A percentile compares a stretch with the other conserved stretches of the same genome.
phyloP scores from a whole-genome alignment of 345 rosid species.

The Trapa incisa region DNA sequence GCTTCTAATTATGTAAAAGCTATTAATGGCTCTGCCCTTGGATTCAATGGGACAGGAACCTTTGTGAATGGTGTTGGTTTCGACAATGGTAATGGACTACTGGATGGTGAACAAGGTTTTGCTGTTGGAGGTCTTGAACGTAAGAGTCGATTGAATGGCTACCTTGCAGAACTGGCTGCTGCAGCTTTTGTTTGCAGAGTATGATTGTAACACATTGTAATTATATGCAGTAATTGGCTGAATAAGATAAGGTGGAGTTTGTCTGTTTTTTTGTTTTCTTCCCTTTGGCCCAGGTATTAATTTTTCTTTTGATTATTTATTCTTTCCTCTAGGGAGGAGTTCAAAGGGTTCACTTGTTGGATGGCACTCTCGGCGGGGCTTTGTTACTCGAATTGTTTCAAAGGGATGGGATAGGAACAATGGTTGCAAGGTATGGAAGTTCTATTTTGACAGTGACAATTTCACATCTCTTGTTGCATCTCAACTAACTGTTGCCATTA shows the following conservation, averaged over 20 bases:
- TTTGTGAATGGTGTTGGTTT: slow-evolving; percentile 91
- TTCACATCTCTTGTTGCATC: not conserved
- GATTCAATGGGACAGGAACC: slow-evolving; percentile 34
- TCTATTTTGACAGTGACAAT: not conserved
- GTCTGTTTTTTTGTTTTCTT: not conserved
- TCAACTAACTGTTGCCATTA: not conserved
- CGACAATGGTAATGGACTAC: slow-evolving; percentile 64
- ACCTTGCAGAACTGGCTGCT: slow-evolving; percentile 85
- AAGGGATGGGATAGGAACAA: slow-evolving; percentile 98
- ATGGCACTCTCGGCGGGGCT: slow-evolving; percentile 84
- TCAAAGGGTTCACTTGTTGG: slow-evolving; percentile 89
- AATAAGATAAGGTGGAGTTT: not conserved
- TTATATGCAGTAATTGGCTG: not conserved
- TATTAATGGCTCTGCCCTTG: slow-evolving; percentile 36
- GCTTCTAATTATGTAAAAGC: slow-evolving; percentile 89
- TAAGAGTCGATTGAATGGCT: slow-evolving; percentile 60
- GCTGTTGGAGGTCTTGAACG: slow-evolving; percentile 91
- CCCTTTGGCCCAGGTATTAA: not conserved
- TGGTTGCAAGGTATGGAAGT: slow-evolving; percentile 81
- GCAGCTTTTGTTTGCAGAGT: slow-evolving; percentile 96
- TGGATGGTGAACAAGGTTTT: slow-evolving; percentile 89
- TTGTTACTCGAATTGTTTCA: slow-evolving; percentile 75
- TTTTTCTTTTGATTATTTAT: slow-evolving; percentile 10
- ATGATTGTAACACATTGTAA: slow-evolving; percentile 12
- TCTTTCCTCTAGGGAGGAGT: slow-evolving; percentile 75